Evolutionary conservation across 2,329 filamentous ascomycete species (phyloP), one percentile per base, ranked within the genome.

Genomic region (Cyclaneusma minus): DNA sequence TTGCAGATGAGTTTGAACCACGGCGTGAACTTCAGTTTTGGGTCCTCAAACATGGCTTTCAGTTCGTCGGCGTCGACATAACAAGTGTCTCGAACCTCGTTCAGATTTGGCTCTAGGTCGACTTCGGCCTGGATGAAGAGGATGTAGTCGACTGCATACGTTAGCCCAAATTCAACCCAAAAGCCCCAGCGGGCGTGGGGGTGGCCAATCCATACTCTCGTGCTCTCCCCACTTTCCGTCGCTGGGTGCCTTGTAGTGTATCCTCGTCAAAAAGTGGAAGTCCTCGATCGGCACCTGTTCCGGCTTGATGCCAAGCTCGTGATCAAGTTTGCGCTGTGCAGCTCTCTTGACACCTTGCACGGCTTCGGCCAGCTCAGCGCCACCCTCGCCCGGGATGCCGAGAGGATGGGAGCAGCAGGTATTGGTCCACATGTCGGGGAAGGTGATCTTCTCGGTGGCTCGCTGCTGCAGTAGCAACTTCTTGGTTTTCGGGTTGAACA

Each of bases 1-100:
- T 95, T 68, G 65, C 89, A 98, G 47, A 98, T 95, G 40, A 98
- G 74, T 64, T 93, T 93, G 64, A 98, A 98, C 89, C 89, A 98
- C 2, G 89, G 89, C 1, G 89, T 98, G 54, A 95, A 95, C 44
- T 76, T 79, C 42, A 92, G 63, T 28, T 56, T 63, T 3, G 78
- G 70, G 46, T 94, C 77, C 44, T 74, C 59, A 52, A 98, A 94
- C 64, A 87, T 81, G 40, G 65, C 50, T 63, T 83, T 89, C 39
- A 98, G 63, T 42, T 84, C 74, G 13, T 84, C 75, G 21, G 80
- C 66, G 13, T 74, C 74, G 33, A 94, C 85, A 44, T 91, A 98
- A 50, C 73, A 66, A 13, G 77, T 81, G 38, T 79, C 87, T 45
- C 73, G 71, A 24, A 84, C 85, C 58, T 98, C 89, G 54, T 98